phyloP scores from a whole-genome alignment of 163 green algal species.

The Prototheca stagnorum region DNA sequence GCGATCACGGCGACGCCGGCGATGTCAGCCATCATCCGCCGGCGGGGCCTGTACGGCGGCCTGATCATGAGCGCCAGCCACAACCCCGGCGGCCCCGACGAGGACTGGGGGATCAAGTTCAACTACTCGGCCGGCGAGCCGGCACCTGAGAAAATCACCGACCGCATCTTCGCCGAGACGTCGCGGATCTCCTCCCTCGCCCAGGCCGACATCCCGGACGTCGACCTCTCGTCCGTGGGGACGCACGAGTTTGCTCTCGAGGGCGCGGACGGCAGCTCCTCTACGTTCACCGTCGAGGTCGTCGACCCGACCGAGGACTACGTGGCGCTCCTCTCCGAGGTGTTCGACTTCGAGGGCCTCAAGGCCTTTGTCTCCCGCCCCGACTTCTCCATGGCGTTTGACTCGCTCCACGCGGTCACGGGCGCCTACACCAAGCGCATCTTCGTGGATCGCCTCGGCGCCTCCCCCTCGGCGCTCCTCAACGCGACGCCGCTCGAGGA shows the following conservation, averaged over 20 bases:
- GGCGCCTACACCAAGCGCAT: conserved; percentile 85
- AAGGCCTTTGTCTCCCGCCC: conserved; percentile 49
- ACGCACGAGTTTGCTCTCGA: conserved; percentile 27
- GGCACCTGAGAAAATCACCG: conserved; percentile 92
- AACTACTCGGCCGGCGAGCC: conserved; percentile 92
- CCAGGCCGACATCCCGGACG: conserved; percentile 79
- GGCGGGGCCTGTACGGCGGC: conserved; percentile 69
- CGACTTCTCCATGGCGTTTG: conserved; percentile 85
- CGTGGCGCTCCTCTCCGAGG: conserved; percentile 61
- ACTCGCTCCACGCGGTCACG: conserved; percentile 90
- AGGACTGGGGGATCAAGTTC: conserved; percentile 99
- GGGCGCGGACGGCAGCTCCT: conserved; percentile 4
- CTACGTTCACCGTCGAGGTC: conserved; percentile 89
- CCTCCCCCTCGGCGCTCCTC: conserved; percentile 15
- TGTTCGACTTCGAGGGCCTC: conserved; percentile 91
- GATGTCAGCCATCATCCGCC: conserved; percentile 83
- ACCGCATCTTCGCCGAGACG: conserved; percentile 87
- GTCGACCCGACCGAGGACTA: conserved; percentile 88
- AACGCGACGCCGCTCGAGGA: conserved; percentile 64
- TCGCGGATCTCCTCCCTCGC: conserved; percentile 64
- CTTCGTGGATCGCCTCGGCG: conserved; percentile 77
- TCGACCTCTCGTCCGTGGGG: conserved; percentile 68
- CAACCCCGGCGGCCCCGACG: conserved; percentile 84
- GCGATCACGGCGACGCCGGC: conserved; percentile 89
- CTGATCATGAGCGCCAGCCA: conserved; percentile 96